These are phyloP conservation scores for Sclerospora graminicola DNA, from an alignment of 352 stramenopile species.

Conservation along the genomic window DNA sequence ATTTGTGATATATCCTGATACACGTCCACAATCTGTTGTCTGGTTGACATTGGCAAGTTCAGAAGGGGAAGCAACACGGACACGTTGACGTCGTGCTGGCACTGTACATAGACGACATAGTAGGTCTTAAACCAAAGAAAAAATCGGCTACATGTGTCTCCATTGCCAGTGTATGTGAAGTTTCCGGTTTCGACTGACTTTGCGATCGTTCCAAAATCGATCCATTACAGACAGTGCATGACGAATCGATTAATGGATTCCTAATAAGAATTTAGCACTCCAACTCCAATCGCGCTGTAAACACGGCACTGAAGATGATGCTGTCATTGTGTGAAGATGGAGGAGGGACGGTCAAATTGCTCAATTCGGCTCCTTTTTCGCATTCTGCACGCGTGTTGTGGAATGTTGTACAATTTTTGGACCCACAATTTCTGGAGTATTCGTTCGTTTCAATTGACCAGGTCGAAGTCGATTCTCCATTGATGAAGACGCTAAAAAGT, in stretches of 20 bases:
- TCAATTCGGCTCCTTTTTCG: conserved; percentile 16
- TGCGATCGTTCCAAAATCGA: conserved; percentile 58
- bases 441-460: conserved; percentile 18
- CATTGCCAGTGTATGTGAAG: conserved; percentile 19
- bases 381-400: background rate
- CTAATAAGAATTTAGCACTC: conserved; percentile 58
- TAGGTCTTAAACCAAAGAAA: conserved; percentile 71
- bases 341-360: conserved; percentile 30
- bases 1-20: conserved; percentile 48
- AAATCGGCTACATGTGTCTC: conserved; percentile 45
- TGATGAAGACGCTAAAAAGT: conserved; percentile 9
- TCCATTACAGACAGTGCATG: conserved; percentile 79
- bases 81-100: too few relatives aligned
- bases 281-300: conserved; percentile 53
- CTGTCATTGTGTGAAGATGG: conserved; percentile 43
- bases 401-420: conserved; percentile 11
- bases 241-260: conserved; percentile 65
- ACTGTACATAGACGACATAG: conserved; percentile 63
- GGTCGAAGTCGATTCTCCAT: conserved; percentile 8
- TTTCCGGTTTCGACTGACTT: conserved; percentile 20
- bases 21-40: too few relatives aligned
- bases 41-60: conserved; percentile 36
- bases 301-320: conserved; percentile 59
- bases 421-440: conserved; percentile 23
- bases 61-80: conserved; percentile 47